A percentile compares a stretch with the other conserved stretches of the same genome.
phyloP scores from a whole-genome alignment of 2,329 filamentous ascomycete species.

The Aaosphaeria pasadenensis region DNA sequence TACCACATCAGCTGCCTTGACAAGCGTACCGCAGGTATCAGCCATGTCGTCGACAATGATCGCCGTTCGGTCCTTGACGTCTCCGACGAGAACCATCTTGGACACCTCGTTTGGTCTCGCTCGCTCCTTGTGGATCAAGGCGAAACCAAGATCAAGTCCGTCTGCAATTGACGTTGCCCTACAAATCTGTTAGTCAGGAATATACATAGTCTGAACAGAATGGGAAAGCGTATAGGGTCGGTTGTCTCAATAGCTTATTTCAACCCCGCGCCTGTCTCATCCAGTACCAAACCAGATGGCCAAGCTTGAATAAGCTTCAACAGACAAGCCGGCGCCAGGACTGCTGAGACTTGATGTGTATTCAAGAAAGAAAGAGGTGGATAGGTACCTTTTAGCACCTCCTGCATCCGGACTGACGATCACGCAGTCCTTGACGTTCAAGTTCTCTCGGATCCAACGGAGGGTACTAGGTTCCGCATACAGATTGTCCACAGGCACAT shows the following conservation, averaged over 20 bases:
- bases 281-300: too few relatives aligned
- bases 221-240: background rate
- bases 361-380: background rate
- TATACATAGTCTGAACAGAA: background rate
- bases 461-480: conserved; percentile 93
- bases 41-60: conserved; percentile 99
- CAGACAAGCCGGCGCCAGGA: too few relatives aligned
- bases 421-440: conserved; percentile 77
- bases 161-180: conserved; percentile 90
- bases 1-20: conserved; percentile 86
- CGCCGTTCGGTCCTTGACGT: conserved; percentile 84
- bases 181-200: conserved; percentile 10
- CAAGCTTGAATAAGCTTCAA: too few relatives aligned
- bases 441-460: conserved; percentile 86
- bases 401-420: conserved; percentile 95
- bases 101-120: conserved; percentile 88
- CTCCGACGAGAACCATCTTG: conserved; percentile 93
- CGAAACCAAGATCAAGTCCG: conserved; percentile 84
- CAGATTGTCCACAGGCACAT: conserved; percentile 74
- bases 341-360: background rate
- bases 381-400: conserved; percentile 74
- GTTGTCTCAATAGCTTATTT: background rate
- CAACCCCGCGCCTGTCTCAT: background rate
- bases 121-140: conserved; percentile 95
- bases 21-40: conserved; percentile 85